These are phyloP conservation scores for Flaveria trinervia DNA, from an alignment of 129 eudicot species.

Conservation along the genomic window DNA sequence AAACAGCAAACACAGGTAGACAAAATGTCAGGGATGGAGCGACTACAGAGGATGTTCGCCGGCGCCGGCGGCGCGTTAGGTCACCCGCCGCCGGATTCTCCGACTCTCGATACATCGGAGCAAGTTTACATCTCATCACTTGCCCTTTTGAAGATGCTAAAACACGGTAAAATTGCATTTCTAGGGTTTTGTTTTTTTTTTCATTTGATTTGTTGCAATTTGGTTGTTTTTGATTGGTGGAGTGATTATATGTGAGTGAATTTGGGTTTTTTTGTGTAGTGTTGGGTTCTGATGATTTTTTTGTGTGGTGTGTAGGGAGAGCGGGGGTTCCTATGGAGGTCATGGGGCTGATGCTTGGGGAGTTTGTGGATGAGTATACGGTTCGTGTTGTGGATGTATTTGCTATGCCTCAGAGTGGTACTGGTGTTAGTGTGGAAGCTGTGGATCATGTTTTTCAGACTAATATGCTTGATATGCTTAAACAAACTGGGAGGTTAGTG, in stretches of 20 bases:
- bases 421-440: conserved; percentile 98
- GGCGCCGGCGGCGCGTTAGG: conserved; percentile 91
- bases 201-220: background rate
- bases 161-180: conserved; percentile 61
- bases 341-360: conserved; percentile 97
- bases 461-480: conserved; percentile 97
- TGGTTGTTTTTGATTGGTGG: background rate
- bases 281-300: conserved; percentile 20
- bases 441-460: conserved; percentile 98
- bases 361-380: conserved; percentile 92
- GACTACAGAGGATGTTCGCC: conserved; percentile 90
- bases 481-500: conserved; percentile 84
- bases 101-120: conserved; percentile 86
- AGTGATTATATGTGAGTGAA: background rate
- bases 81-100: conserved; percentile 93
- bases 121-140: conserved; percentile 97
- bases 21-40: conserved; percentile 57
- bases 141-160: conserved; percentile 92
- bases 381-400: conserved; percentile 94
- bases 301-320: conserved; percentile 57
- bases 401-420: conserved; percentile 99
- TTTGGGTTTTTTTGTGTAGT: background rate
- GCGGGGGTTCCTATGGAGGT: conserved; percentile 99
- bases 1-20: too few species aligned
- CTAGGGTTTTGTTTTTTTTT: conserved; percentile 14